Evolutionary conservation across 139 green algal species (phyloP).

Genomic region (Chlorella sp.): DNA sequence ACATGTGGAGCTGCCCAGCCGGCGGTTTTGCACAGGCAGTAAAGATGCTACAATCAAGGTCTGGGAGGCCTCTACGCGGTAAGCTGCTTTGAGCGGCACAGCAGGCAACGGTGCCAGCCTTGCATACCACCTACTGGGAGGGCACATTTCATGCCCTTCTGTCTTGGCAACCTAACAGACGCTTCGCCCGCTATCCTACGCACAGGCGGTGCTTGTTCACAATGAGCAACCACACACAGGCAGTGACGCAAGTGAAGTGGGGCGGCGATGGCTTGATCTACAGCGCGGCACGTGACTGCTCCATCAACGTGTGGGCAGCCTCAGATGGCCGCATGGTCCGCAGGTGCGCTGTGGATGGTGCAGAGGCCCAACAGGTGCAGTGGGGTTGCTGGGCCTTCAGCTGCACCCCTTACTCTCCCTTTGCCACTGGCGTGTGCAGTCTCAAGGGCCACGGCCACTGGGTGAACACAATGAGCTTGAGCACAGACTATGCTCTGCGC

Average conservation of each 20-base stretch:
- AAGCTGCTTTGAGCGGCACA: neutral
- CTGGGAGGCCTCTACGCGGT: slow-evolving; percentile 50
- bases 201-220: slow-evolving; percentile 62
- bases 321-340: slow-evolving; percentile 83
- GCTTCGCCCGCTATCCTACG: neutral
- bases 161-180: neutral
- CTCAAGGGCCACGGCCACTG: slow-evolving; percentile 97
- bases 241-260: slow-evolving; percentile 91
- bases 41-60: slow-evolving; percentile 88
- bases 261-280: slow-evolving; percentile 95
- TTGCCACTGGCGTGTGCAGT: slow-evolving; percentile 58
- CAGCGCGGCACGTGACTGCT: slow-evolving; percentile 83
- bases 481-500: slow-evolving; percentile 86
- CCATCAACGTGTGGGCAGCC: slow-evolving; percentile 92
- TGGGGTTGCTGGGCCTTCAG: neutral
- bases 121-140: neutral
- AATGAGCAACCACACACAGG: slow-evolving; percentile 72
- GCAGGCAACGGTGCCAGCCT: neutral
- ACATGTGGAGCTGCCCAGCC: slow-evolving; percentile 80
- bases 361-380: neutral
- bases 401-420: neutral
- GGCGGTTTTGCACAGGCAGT: slow-evolving; percentile 80
- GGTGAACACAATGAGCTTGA: slow-evolving; percentile 97
- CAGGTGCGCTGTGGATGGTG: slow-evolving; percentile 8
- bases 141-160: no score